Percentiles rank a stretch among this genome's conserved stretches.
phyloP scores from a whole-genome alignment of 306 rosid genomes.

The Cicer pinnatifidum region DNA sequence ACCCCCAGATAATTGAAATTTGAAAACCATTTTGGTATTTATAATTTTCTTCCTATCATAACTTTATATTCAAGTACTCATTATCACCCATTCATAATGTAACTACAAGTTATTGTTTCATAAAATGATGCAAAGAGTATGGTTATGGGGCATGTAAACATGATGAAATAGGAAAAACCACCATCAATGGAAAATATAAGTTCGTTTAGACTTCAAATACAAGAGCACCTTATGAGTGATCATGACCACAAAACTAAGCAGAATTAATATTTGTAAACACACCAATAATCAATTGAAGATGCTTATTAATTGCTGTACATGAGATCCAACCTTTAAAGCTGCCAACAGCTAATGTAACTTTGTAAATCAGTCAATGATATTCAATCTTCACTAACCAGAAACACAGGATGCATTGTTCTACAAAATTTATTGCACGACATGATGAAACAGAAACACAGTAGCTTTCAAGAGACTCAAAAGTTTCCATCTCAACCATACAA shows the following conservation, averaged over 20 bases:
- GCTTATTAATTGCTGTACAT: not conserved
- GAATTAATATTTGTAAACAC: conserved; percentile 17
- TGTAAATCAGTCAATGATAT: not conserved
- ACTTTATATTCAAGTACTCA: too few relatives aligned
- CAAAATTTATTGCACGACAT: not conserved
- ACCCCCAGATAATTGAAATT: too few relatives aligned
- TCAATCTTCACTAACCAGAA: conserved; percentile 8
- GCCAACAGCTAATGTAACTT: conserved; percentile 13
- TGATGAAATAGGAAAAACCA: too few relatives aligned
- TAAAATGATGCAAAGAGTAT: too few relatives aligned
- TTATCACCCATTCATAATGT: too few relatives aligned
- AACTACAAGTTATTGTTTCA: too few relatives aligned
- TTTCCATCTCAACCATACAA: not conserved
- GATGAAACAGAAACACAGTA: not conserved
- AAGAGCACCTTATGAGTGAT: too few relatives aligned
- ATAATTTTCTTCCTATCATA: too few relatives aligned
- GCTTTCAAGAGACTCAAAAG: not conserved
- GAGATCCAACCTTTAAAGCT: not conserved
- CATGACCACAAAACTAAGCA: not conserved
- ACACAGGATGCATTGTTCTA: conserved; percentile 18
- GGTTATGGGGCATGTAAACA: too few relatives aligned
- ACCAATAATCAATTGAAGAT: not conserved
- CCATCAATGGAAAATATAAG: too few relatives aligned
- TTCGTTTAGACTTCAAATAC: too few relatives aligned
- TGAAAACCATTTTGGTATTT: too few relatives aligned